phyloP scores from a whole-genome alignment of 306 rosid species.

The Delonix regia region DNA sequence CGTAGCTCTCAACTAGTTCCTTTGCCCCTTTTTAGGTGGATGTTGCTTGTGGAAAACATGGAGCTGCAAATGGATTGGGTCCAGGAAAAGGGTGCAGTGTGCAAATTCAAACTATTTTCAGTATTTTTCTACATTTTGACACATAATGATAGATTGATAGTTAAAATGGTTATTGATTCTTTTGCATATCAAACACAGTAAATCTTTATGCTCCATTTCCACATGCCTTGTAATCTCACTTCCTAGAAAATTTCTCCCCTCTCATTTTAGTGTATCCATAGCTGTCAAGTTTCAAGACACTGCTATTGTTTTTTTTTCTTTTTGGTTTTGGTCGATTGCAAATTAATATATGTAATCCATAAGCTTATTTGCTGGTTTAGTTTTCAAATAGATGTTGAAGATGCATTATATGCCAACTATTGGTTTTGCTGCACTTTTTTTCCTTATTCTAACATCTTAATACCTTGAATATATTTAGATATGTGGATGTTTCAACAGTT shows the following conservation, averaged over 20 bases:
- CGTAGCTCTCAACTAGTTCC: conserved; percentile 23
- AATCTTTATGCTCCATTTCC: background rate
- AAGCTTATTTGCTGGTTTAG: background rate
- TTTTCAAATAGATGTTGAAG: conserved; percentile 5
- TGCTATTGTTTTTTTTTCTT: no score
- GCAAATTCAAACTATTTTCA: conserved; percentile 11
- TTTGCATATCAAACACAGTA: background rate
- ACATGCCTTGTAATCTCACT: background rate
- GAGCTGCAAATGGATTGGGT: conserved; percentile 79
- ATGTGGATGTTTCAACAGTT: conserved; percentile 93
- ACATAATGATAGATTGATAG: conserved; percentile 13
- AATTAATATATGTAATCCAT: background rate
- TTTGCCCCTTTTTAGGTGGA: conserved; percentile 54
- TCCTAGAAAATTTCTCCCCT: background rate
- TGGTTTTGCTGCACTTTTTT: conserved; percentile 8
- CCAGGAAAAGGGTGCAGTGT: conserved; percentile 85
- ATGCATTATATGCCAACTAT: background rate
- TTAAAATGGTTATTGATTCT: conserved; percentile 29
- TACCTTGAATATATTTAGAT: conserved; percentile 54
- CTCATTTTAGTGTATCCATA: conserved; percentile 17
- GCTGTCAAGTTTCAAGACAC: background rate
- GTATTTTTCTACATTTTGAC: conserved; percentile 17
- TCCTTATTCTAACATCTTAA: conserved; percentile 27
- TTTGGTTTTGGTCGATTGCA: conserved; percentile 10
- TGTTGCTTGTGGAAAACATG: conserved; percentile 86